Evolutionary conservation across 257 asterid species (phyloP).

Genomic region (Penstemon barbatus): DNA sequence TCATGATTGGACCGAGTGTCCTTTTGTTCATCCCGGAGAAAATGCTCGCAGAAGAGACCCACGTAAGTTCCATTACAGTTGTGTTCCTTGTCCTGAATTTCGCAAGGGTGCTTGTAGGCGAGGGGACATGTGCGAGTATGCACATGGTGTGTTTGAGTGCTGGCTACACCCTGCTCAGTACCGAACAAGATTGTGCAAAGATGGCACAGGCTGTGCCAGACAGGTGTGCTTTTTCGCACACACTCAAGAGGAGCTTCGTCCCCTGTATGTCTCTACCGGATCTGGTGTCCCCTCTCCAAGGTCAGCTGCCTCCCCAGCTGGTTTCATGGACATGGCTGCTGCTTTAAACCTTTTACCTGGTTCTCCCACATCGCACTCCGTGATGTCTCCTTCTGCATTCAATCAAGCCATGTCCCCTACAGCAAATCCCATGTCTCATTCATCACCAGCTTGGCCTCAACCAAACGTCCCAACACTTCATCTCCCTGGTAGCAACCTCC

Average conservation of each 20-base stretch:
- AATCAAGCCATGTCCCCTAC: constrained; percentile 68
- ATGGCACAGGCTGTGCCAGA: constrained; percentile 66
- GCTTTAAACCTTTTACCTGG: constrained; percentile 67
- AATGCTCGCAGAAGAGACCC: constrained; percentile 84
- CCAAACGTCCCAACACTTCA: constrained; percentile 74
- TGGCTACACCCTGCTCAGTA: constrained; percentile 93
- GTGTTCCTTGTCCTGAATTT: constrained; percentile 83
- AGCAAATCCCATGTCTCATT: constrained; percentile 56
- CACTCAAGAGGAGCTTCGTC: constrained; percentile 72
- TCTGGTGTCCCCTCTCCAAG: constrained; percentile 77
- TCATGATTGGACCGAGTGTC: constrained; percentile 91
- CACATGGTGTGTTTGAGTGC: constrained; percentile 82
- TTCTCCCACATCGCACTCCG: constrained; percentile 74
- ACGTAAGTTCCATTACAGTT: constrained; percentile 69
- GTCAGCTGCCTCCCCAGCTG: constrained; percentile 58
- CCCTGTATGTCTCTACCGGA: constrained; percentile 69
- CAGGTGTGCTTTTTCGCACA: constrained; percentile 84
- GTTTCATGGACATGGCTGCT: constrained; percentile 80
- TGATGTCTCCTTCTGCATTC: constrained; percentile 61
- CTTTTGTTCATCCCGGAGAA: constrained; percentile 80
- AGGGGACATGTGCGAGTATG: constrained; percentile 81
- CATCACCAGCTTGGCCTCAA: constrained; percentile 60
- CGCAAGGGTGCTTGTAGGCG: constrained; percentile 76
- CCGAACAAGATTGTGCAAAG: constrained; percentile 71
- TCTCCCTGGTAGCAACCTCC: constrained; percentile 76